These are phyloP conservation scores for Phytomonas sp. DNA, from an alignment of 208 protist species.

Conservation along the genomic window DNA sequence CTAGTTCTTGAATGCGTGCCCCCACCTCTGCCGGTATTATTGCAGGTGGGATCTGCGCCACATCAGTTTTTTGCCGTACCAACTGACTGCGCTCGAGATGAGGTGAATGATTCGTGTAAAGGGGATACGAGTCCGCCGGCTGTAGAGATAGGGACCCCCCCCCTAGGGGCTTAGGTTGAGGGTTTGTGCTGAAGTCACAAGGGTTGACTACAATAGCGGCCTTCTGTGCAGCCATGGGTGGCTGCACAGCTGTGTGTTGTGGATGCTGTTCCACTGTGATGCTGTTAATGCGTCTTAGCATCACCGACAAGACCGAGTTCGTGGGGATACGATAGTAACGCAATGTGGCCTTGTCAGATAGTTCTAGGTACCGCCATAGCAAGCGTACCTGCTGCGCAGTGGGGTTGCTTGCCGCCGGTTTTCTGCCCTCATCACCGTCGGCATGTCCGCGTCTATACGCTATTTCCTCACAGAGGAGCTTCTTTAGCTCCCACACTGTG, in stretches of 20 bases:
- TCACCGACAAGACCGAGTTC: constrained; percentile 52
- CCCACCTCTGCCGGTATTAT: constrained; percentile 6
- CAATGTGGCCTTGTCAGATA: constrained; percentile 72
- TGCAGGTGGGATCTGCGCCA: background rate
- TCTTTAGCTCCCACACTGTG: constrained; percentile 75
- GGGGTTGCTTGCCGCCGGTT: constrained; percentile 11
- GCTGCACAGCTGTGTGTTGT: background rate
- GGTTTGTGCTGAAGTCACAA: background rate
- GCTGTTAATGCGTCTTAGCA: constrained; percentile 7
- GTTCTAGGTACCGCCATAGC: constrained; percentile 81
- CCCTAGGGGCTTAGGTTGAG: background rate
- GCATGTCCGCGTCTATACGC: constrained; percentile 14
- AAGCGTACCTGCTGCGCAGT: constrained; percentile 59
- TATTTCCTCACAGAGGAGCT: constrained; percentile 40
- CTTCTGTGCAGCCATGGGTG: background rate
- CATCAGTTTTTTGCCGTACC: background rate
- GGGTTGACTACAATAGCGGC: background rate
- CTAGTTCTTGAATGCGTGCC: constrained; percentile 41
- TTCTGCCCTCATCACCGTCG: background rate
- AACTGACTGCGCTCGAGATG: background rate
- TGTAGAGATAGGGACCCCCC: background rate
- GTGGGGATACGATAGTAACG: constrained; percentile 79
- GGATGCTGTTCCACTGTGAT: background rate
- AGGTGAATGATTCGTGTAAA: background rate
- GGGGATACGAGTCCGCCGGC: background rate